phyloP scores from a whole-genome alignment of 257 asterid species.

The Solanum stenotomum region DNA sequence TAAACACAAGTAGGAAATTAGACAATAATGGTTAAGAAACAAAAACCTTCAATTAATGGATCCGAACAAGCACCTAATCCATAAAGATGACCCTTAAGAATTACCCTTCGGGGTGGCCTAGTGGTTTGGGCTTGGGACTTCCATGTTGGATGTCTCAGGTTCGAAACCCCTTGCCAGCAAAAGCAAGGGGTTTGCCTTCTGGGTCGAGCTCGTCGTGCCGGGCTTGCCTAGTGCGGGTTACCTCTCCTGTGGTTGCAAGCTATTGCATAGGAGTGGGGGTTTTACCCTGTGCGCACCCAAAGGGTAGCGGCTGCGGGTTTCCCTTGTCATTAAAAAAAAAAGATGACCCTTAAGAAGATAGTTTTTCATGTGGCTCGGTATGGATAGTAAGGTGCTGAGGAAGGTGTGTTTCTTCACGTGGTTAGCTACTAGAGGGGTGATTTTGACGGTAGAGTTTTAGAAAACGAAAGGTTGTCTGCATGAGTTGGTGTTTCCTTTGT shows the following conservation, averaged over 20 bases:
- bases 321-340: no score
- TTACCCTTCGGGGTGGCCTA: no score
- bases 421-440: not conserved
- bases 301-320: no score
- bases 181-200: no score
- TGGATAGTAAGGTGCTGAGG: not conserved
- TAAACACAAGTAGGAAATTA: not conserved
- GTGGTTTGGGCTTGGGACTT: no score
- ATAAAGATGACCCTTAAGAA: not conserved
- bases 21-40: not conserved
- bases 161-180: no score
- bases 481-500: not conserved
- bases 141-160: no score
- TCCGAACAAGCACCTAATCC: not conserved
- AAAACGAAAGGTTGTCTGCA: not conserved
- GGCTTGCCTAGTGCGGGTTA: no score
- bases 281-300: no score
- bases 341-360: not conserved
- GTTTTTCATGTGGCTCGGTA: not conserved
- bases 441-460: not conserved
- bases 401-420: not conserved
- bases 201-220: no score
- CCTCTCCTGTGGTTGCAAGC: no score
- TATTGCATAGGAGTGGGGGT: no score
- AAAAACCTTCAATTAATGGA: not conserved